Evolutionary conservation across 129 eudicot genomes (phyloP).

Genomic region (Erigeron canadensis): DNA sequence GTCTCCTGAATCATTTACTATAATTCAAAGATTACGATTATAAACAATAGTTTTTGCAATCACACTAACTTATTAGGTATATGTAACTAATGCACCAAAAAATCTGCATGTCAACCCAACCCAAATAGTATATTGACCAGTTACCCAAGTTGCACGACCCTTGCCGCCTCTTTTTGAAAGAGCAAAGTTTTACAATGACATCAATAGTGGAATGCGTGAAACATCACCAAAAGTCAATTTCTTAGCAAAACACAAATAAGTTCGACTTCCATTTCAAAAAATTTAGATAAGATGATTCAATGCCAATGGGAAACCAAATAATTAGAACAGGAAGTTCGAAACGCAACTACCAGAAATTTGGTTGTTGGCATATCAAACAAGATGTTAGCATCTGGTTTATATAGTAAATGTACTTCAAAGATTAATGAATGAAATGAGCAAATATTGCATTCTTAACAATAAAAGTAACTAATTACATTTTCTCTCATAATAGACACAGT

Average conservation of each 20-base stretch:
- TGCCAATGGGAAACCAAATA: not conserved
- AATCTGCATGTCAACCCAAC: no score
- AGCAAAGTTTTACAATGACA: not conserved
- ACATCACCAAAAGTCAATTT: not conserved
- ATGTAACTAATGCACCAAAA: no score
- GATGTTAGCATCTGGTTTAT: not conserved
- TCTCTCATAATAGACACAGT: not conserved
- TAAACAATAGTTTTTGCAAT: no score
- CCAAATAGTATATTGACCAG: no score
- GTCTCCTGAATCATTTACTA: no score
- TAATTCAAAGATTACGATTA: no score
- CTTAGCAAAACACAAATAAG: not conserved
- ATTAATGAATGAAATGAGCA: not conserved
- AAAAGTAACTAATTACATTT: not conserved
- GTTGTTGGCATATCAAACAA: not conserved
- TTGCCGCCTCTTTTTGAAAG: no score
- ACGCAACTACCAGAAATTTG: not conserved
- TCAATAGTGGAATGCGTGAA: not conserved
- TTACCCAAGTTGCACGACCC: no score
- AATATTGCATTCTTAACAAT: not conserved
- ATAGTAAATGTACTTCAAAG: not conserved
- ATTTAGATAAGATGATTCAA: no score
- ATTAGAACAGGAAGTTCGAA: not conserved
- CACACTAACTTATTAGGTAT: no score
- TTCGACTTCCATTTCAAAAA: not conserved